Base-by-base conservation (phyloP, 345 rosid species). In the Combretum micranthum region DNA sequence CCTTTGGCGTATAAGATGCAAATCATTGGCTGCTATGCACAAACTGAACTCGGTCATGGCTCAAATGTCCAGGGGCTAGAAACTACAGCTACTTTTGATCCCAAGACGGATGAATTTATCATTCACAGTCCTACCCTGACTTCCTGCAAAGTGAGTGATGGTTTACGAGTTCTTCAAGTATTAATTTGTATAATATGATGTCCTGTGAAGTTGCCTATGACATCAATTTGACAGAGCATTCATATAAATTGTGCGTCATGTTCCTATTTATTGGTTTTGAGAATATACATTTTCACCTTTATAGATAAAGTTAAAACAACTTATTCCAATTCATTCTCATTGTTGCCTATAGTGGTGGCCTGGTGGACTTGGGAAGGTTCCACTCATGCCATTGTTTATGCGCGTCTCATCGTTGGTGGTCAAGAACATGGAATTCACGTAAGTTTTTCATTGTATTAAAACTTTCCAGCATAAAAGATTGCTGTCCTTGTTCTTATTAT, bases 11-110 rank as follows among this genome's bases (percentile, higher is more conserved):
- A 64, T 72, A 90, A 73, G 80, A 87, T 94, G 99, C 90, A 94
- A 74, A 94, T 94, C 66, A 85, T 94, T 65, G 97, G 99, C 55
- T 85, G 96, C 73, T 94, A 94, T 82, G 97, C 97, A 22, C 99
- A 94, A 58, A 94, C 99, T 67, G 99, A 94, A 75, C 97, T 94
- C 52, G 99, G 99, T 61, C 99, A 94, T 69, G 99, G 97, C 64
- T 94, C 99, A 32, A 94, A 94, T 59, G 97, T 94, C 60, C 99
- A 94, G 76, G 99, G 99, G 13, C 96, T 90, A 59, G 99, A 94
- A 75, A 94, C 97, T 20, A 90, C 96, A 43, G 97, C 99, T 45
- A 94, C 97, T 0, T 94, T 87, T 78, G 99, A 94, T 76, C 89
- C 83, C 54, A 54, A 82, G 76, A 85, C 89, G 0, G 99, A 94